Evolutionary conservation across 2,329 filamentous ascomycete species (phyloP), one percentile per base, ranked within the genome.

Genomic region (Pseudogymnoascus sp.): DNA sequence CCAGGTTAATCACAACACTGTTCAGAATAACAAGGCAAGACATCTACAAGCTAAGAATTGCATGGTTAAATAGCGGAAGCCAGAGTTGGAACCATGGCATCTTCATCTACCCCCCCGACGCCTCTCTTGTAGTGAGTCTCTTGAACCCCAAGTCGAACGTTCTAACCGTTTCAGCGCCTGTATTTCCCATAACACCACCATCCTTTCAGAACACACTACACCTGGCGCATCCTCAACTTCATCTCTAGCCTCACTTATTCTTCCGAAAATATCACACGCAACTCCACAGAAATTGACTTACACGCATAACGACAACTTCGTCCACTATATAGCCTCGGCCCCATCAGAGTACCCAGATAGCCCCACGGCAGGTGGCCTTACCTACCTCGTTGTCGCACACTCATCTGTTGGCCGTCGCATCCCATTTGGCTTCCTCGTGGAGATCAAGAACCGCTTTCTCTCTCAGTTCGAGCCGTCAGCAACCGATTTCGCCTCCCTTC

Each of bases 241-340:
- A 4, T 92, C 89, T 11, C 89, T 97, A 70, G 91, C 93, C 69
- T 95, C 92, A 50, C 82, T 97, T 70, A 92, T 99, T 79, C 91
- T 99, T 50, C 95, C 96, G 64, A 96, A 96, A 76, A 96, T 99
- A 81, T 82, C 84, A 63, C 95, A 99, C 79, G 78, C 81, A 67
- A 79, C 83, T 31, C 82, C 92, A 0, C 87, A 96, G 73, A 97
- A 97, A 78, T 85, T 96, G 68, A 97, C 93, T 62, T 97, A 96
- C 79, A 96, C 91, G 42, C 92, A 97, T 77, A 90, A 92, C 78
- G 82, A 88, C 65, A 88, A 96, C 76, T 91, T 95, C 81, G 95
- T 97, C 76, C 93, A 99, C 82, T 97, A 96, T 81, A 89, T 97
- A 73, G 85, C 93, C 72, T 90, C 95, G 73, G 87, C 91, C 0